Base-by-base conservation (phyloP, 495 filamentous ascomycete species). In the Xanthoparmelia taractica region DNA sequence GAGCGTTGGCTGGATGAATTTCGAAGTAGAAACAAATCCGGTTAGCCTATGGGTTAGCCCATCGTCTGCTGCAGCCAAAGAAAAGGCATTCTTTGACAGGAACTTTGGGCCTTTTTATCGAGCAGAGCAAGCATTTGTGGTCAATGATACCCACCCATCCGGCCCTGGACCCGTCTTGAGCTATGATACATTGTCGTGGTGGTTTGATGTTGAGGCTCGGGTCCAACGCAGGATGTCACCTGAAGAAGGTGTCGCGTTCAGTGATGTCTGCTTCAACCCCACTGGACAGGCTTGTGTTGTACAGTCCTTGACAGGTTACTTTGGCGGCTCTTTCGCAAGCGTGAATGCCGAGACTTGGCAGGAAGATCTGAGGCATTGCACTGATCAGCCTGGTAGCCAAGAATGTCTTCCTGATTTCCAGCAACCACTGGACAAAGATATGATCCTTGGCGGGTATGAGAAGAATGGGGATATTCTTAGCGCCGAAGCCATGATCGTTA, bases 61-160 rank as follows among this genome's bases (percentile, higher is more conserved):
- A 15, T 87, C 88, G 17, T 97, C 93, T 2, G 84, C 84, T 48
- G 92, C 95, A 20, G 93, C 94, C 0, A 80, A 91, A 73, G 95
- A 97, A 73, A 98, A 98, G 76, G 79, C 80, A 18, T 97, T 94
- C 72, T 98, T 97, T 69, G 94, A 97, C 73, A 74, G 84, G n/a
- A 91, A 89, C 62, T 98, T 98, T 71, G 95, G 92, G 1, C 90
- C 95, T 2, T 98, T 98, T 72, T 97, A 89, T 72, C 90, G 94
- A 20, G 87, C 92, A 4, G 89, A 98, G 72, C 93, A 97, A 74
- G 85, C 87, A 2, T 97, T 97, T 72, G 72, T 98, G 41, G 89
- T 97, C 61, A 98, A 97, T 67, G 91, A 96, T 68, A 91, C 84
- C 10, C 72, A 80, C 13, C 66, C 78, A 11, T 77, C 76, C 11